Evolutionary conservation across 805 yeast species (phyloP).

Genomic region (Tetrapisispora phaffii): DNA sequence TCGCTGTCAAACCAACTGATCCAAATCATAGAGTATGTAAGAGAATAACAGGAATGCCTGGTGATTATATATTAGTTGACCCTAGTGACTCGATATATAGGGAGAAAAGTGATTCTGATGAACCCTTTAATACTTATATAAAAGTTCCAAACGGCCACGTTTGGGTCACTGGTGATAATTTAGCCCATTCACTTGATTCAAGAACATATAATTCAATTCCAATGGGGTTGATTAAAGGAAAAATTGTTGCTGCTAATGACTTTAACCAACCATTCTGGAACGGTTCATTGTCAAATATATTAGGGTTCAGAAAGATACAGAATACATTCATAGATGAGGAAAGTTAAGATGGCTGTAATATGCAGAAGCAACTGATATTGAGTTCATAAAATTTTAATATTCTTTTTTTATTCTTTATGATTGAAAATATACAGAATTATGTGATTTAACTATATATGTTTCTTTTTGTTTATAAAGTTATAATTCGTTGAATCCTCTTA

Average conservation of each 20-base stretch:
- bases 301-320: slow-evolving; percentile 46
- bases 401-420: background rate
- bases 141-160: slow-evolving; percentile 88
- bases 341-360: background rate
- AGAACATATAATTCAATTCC: slow-evolving; percentile 86
- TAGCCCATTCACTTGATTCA: slow-evolving; percentile 79
- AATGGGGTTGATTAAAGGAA: slow-evolving; percentile 78
- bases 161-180: slow-evolving; percentile 95
- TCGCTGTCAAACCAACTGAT: slow-evolving; percentile 82
- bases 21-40: slow-evolving; percentile 83
- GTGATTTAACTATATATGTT: background rate
- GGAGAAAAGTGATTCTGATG: slow-evolving; percentile 8
- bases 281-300: slow-evolving; percentile 31
- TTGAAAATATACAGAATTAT: background rate
- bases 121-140: slow-evolving; percentile 40
- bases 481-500: slow-evolving; percentile 34
- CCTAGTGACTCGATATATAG: slow-evolving; percentile 41
- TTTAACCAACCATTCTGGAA: slow-evolving; percentile 39
- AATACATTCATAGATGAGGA: slow-evolving; percentile 40
- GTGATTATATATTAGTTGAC: slow-evolving; percentile 73
- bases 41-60: slow-evolving; percentile 92
- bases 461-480: background rate
- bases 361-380: background rate
- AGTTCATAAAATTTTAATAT: background rate
- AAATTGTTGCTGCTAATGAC: slow-evolving; percentile 62